Evolutionary conservation across 2,329 filamentous ascomycete species (phyloP), one percentile per base, ranked within the genome.

Genomic region (Colletotrichum simmondsii): DNA sequence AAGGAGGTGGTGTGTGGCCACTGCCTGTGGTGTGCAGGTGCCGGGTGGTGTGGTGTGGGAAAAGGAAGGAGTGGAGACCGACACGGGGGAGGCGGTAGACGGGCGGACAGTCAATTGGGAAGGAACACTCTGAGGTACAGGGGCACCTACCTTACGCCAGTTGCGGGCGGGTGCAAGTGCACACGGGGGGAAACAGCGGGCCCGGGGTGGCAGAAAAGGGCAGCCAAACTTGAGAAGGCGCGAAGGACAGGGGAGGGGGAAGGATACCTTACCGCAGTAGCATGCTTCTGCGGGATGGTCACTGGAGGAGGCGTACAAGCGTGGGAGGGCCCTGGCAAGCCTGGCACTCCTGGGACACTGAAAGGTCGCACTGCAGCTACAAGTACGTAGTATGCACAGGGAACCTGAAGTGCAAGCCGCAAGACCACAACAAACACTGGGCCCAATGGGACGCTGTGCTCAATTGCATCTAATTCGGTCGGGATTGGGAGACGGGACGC

Each of bases 351-450:
- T 35, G 53, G 26, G 42, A 49, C 42, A 35, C 19, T 49, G 42
- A 49, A 22, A 26, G 60, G 60, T 24, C 28, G 11, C 11, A 64
- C 28, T 56, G 32, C 62, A 65, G 62, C 52, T 14, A 32, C n/a
- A n/a, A n/a, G n/a, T n/a, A n/a, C 30, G 30, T 32, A 32, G 30
- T 8, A 37, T 54, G 32, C 26, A 22, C 37, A 65, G 53, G 60
- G 35, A 32, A 32, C 30, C 30, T 32, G 30, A 37, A n/a, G 24
- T 30, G 53, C 54, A 66, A 35, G 54, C 54, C 32, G 26, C 60
- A 16, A 64, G 49, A 35, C 61, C 53, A 70, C 22, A 56, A 52
- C 66, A 57, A 65, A 69, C 16, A 56, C 52, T 57, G 66, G 66
- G 35, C 52, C 60, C 30, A 30, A 46, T 65, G 63, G 56, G 42